Conservation (phyloP, 1,284 basidiomycete species). For the Inonotus obliquus region DNA sequence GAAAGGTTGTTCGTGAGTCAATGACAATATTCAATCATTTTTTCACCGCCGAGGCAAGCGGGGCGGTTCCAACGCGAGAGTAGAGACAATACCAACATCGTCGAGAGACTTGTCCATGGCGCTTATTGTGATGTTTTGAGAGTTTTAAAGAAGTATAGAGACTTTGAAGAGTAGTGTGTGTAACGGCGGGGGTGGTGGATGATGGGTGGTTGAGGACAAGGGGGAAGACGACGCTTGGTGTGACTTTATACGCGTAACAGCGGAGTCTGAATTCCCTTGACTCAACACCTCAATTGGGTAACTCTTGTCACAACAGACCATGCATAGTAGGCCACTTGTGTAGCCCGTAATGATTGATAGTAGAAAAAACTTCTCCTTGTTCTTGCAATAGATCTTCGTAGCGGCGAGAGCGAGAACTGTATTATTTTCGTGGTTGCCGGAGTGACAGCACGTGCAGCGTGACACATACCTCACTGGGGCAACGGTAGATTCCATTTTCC, state of each 20-base stretch:
- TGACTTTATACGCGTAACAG: conserved; percentile 3
- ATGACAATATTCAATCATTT: conserved; percentile 10
- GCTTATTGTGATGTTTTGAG: conserved; percentile 13
- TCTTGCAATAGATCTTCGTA: no score
- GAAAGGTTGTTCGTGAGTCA: conserved; percentile 17
- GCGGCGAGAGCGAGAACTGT: not conserved
- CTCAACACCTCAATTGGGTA: not conserved
- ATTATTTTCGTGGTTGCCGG: not conserved
- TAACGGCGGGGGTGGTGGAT: conserved; percentile 1
- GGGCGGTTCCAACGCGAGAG: conserved; percentile 21
- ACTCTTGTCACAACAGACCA: not conserved
- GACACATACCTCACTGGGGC: not conserved
- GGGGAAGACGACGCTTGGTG: not conserved
- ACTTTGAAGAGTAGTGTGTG: not conserved
- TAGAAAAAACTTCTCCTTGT: no score
- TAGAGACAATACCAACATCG: conserved; percentile 52
- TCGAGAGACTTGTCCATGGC: conserved; percentile 86
- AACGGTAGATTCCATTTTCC: not conserved
- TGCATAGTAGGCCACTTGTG: no score
- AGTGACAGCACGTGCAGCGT: not conserved
- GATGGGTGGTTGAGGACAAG: conserved; percentile 5
- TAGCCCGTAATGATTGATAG: no score
- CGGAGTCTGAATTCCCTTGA: conserved; percentile 3
- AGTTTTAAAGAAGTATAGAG: conserved; percentile 19
- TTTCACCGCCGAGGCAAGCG: conserved; percentile 22